Percentiles rank a stretch among this genome's conserved stretches.
These are phyloP conservation scores for Tetracladium maxilliforme DNA, from an alignment of 2,329 filamentous ascomycete genomes.

Conservation along the genomic window DNA sequence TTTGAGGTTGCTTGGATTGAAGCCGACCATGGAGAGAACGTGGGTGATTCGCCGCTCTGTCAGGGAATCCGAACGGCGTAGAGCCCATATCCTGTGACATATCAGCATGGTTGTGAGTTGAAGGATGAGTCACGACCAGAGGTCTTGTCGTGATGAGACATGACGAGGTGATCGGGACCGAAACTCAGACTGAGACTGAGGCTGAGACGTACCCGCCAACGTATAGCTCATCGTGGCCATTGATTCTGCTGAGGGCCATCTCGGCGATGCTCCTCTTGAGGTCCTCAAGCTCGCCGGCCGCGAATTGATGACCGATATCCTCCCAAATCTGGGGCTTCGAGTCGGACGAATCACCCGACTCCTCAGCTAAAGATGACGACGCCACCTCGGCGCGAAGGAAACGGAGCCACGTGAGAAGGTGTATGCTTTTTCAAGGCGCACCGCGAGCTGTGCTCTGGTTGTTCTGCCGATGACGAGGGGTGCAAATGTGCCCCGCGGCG, in stretches of 20 bases:
- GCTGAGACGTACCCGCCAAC: slow-evolving; percentile 54
- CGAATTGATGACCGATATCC: no score
- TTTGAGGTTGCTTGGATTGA: slow-evolving; percentile 42
- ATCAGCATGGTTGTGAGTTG: slow-evolving; percentile 3
- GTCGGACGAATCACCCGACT: no score
- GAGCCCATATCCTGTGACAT: slow-evolving; percentile 54
- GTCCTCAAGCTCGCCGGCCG: no score
- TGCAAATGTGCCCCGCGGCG: no score
- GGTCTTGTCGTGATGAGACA: slow-evolving; percentile 1
- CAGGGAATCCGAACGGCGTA: slow-evolving; percentile 58
- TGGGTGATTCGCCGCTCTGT: slow-evolving; percentile 69
- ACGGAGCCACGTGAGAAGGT: no score
- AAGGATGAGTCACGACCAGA: neutral
- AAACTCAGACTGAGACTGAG: neutral
- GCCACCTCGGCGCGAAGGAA: no score
- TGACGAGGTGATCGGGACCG: neutral
- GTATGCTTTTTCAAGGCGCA: no score
- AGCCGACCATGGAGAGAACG: slow-evolving; percentile 67
- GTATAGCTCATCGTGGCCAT: slow-evolving; percentile 56
- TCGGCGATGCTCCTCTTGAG: no score
- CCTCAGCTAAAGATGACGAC: no score
- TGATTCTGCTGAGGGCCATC: slow-evolving; percentile 53
- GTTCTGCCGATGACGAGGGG: no score
- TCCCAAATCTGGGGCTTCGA: no score
- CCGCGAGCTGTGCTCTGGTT: no score